Evolutionary conservation across 192 early-diverging fungal species (phyloP).

Genomic region (Umbelopsis vinacea): DNA sequence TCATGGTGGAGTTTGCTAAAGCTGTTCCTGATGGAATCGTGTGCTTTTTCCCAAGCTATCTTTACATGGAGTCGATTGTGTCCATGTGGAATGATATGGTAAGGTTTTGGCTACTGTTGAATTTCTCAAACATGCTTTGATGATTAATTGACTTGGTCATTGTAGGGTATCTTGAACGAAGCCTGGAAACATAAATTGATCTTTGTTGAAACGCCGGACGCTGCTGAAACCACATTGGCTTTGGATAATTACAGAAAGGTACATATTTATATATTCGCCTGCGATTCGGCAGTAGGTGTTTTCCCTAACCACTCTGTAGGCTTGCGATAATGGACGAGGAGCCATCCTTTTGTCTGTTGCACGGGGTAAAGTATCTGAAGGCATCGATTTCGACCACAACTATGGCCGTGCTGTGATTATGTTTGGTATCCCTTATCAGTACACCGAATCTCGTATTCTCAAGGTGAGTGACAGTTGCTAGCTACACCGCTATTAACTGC

Average conservation of each 20-base stretch:
- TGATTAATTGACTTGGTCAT: not conserved
- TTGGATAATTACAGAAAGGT: constrained; percentile 93
- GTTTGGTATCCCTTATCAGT: constrained; percentile 99
- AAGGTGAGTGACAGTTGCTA: constrained; percentile 54
- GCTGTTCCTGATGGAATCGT: constrained; percentile 97
- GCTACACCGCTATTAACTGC: not conserved
- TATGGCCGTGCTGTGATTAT: constrained; percentile 98
- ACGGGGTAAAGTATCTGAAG: constrained; percentile 98
- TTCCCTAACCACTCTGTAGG: constrained; percentile 39
- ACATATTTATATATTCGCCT: not conserved
- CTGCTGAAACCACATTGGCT: constrained; percentile 93
- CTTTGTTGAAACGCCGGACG: constrained; percentile 99
- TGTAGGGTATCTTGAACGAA: constrained; percentile 87
- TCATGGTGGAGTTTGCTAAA: constrained; percentile 92
- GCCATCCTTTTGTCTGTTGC: constrained; percentile 97
- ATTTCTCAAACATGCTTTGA: not conserved
- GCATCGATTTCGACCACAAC: constrained; percentile 99
- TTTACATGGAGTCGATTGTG: constrained; percentile 99
- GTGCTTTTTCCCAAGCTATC: constrained; percentile 97
- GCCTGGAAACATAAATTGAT: constrained; percentile 97
- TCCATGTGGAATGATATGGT: constrained; percentile 98
- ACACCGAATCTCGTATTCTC: constrained; percentile 93
- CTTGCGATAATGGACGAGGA: constrained; percentile 98
- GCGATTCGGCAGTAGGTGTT: not conserved
- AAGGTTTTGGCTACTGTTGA: constrained; percentile 16